phyloP scores from a whole-genome alignment of 2,329 filamentous ascomycete genomes.

The Metarhizium guizhouense region DNA sequence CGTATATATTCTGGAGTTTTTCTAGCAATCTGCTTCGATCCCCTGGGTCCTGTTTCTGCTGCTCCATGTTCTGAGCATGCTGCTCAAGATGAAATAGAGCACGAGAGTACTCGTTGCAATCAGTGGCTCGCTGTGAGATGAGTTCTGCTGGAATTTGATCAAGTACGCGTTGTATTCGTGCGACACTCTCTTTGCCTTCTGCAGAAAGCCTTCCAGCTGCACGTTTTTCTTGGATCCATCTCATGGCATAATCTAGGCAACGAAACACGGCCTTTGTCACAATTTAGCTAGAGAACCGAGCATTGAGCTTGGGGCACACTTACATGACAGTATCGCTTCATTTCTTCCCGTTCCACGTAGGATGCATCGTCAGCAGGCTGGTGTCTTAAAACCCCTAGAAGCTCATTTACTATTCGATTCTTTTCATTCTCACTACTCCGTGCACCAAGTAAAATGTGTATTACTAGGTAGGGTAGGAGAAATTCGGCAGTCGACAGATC shows the following conservation, averaged over 20 bases:
- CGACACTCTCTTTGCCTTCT: slow-evolving; percentile 38
- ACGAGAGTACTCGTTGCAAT: slow-evolving; percentile 86
- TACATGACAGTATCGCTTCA: slow-evolving; percentile 83
- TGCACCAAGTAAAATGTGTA: slow-evolving; percentile 75
- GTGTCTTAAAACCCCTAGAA: slow-evolving; percentile 65
- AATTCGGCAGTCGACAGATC: slow-evolving; percentile 83
- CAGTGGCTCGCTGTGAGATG: slow-evolving; percentile 72
- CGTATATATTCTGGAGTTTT: slow-evolving; percentile 85
- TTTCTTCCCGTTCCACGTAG: slow-evolving; percentile 60
- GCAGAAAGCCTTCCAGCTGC: slow-evolving; percentile 18
- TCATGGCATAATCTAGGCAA: slow-evolving; percentile 81
- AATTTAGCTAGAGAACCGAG: not conserved
- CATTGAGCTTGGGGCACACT: slow-evolving; percentile 17
- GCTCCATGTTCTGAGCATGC: slow-evolving; percentile 54
- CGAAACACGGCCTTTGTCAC: slow-evolving; percentile 67
- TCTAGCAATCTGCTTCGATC: slow-evolving; percentile 61
- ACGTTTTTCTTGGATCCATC: slow-evolving; percentile 74
- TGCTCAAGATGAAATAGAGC: slow-evolving; percentile 94
- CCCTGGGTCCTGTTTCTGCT: slow-evolving; percentile 34
- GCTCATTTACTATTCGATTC: slow-evolving; percentile 59
- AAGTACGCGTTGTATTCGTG: slow-evolving; percentile 41
- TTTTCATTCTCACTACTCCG: slow-evolving; percentile 50
- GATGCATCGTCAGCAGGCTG: slow-evolving; percentile 39
- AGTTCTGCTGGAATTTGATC: slow-evolving; percentile 64
- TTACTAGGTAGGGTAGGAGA: slow-evolving; percentile 74